phyloP scores from a whole-genome alignment of 2,329 filamentous ascomycete genomes.

The Fusarium verticillioides region DNA sequence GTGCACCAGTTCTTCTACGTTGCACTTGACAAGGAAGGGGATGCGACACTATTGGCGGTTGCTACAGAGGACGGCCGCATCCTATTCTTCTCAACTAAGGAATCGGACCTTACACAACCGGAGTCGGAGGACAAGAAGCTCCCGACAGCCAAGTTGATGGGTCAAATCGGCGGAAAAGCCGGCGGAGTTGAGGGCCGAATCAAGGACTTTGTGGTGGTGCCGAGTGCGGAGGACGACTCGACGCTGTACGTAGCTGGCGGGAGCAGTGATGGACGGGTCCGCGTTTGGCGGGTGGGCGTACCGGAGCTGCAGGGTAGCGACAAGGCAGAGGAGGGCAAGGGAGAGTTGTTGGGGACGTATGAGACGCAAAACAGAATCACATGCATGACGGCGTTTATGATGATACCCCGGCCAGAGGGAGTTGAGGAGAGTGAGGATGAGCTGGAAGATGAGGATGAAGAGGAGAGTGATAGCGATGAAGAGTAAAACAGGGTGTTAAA shows the following conservation, averaged over 20 bases:
- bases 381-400: constrained; percentile 85
- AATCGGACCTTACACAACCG: constrained; percentile 55
- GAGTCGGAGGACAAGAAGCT: constrained; percentile 51
- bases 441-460: constrained; percentile 57
- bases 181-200: constrained; percentile 76
- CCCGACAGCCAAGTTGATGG: constrained; percentile 73
- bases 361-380: constrained; percentile 91
- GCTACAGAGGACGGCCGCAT: constrained; percentile 93
- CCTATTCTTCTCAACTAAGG: constrained; percentile 80
- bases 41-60: constrained; percentile 70
- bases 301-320: constrained; percentile 53
- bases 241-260: constrained; percentile 73
- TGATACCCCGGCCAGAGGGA: constrained; percentile 75
- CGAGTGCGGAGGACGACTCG: constrained; percentile 52
- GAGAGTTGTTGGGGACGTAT: constrained; percentile 75
- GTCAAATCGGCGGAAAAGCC: constrained; percentile 80
- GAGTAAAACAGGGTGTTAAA: constrained; percentile 27
- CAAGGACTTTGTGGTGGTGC: constrained; percentile 85
- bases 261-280: constrained; percentile 87
- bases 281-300: constrained; percentile 75
- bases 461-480: constrained; percentile 54
- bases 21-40: constrained; percentile 56
- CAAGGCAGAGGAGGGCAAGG: constrained; percentile 44
- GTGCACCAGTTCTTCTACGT: constrained; percentile 85
- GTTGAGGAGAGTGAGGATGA: constrained; percentile 69